Base-by-base conservation (phyloP, 2,329 filamentous ascomycete species). In the Sarocladiaceae sp. region DNA sequence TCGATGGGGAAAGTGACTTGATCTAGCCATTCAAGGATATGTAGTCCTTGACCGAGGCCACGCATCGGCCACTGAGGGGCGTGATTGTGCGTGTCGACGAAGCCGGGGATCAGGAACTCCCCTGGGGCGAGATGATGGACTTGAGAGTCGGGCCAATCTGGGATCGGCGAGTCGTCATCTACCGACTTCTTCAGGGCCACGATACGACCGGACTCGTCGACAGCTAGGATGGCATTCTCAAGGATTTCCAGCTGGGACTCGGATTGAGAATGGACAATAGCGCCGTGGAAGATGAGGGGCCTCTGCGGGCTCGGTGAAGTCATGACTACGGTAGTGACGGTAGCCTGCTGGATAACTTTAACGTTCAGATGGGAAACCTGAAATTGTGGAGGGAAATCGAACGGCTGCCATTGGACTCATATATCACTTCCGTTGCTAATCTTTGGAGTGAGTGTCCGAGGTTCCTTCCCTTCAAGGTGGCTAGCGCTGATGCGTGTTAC, bases 1-100 rank as follows among this genome's bases (percentile, higher is more conserved):
- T 88, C 84, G 56, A 81, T 75, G 2, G 79, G 81, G 57, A 86
- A 88, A 0, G 84, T 87, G 23, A 84, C 71, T n/a, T 77, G 64
- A 31, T 80, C 72, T 1, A 87, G 71, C 84, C 84, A 88, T 60
- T 86, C 78, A 7, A 84, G 68, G 54, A 81, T 77, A 54, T 79
- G 72, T 63, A 77, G 67, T 39, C 77, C 69, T 58, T 78, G 73
- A 4, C 74, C 73, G 4, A 78, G 66, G 26, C 77, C 73, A 22
- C 74, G 67, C 64, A 73, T 71, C 13, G 72, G 65, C 71, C 73
- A 78, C 58, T 80, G 75, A 33, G 84, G 83, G 0, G 84, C 84
- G 17, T 40, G 37, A 40, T 84, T 85, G 64, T 87, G 84, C 1
- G 83, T 86, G 67, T 87, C 84, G 51, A 87, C 69, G 58, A 84